Evolutionary conservation across 2,329 filamentous ascomycete species (phyloP).

Genomic region (Penicillium digitatum): DNA sequence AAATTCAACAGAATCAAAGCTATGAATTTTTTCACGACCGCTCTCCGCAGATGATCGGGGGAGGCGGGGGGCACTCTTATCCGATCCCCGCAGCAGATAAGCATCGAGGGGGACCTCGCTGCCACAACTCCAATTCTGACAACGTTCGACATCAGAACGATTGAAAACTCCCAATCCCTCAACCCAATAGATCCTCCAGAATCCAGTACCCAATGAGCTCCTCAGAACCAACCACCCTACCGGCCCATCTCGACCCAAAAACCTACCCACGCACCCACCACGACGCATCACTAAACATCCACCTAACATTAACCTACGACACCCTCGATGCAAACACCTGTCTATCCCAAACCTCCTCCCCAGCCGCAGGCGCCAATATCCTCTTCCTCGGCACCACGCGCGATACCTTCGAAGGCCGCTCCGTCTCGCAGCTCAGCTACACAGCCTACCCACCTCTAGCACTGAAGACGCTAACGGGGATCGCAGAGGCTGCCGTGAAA

Average conservation of each 20-base stretch:
- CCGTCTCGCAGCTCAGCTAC: slow-evolving; percentile 45
- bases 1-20: not conserved
- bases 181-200: not conserved
- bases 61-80: slow-evolving; percentile 15
- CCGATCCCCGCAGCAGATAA: slow-evolving; percentile 26
- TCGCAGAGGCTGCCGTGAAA: slow-evolving; percentile 47
- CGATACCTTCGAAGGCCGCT: slow-evolving; percentile 40
- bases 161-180: not conserved
- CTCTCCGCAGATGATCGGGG: slow-evolving; percentile 12
- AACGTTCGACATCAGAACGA: not conserved
- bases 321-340: slow-evolving; percentile 36
- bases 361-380: slow-evolving; percentile 44
- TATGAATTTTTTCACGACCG: slow-evolving; percentile 1
- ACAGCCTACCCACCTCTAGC: slow-evolving; percentile 43
- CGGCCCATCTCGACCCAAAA: slow-evolving; percentile 36
- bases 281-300: slow-evolving; percentile 34
- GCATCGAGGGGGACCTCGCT: not conserved
- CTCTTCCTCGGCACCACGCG: slow-evolving; percentile 48
- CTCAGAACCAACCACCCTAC: slow-evolving; percentile 11
- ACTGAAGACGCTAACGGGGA: slow-evolving; percentile 39
- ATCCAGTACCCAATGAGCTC: slow-evolving; percentile 10
- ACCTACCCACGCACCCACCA: slow-evolving; percentile 40
- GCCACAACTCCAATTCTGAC: not conserved
- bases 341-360: slow-evolving; percentile 39
- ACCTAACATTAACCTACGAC: slow-evolving; percentile 43